Conservation (phyloP, 2,329 filamentous ascomycete genomes). For the Didymella arachidicola region DNA sequence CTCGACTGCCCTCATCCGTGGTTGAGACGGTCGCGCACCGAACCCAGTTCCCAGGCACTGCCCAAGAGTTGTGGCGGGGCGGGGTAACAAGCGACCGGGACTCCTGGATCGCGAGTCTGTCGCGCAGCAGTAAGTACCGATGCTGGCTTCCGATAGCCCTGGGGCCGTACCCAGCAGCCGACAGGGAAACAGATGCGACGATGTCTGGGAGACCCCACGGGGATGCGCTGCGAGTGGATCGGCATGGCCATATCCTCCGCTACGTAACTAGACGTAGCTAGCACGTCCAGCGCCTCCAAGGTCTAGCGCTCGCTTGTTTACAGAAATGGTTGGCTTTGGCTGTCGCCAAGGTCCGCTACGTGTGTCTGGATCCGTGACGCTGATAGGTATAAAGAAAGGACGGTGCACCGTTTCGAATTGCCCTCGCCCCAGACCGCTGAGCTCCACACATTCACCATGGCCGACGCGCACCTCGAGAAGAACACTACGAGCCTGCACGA, state of each 20-base stretch:
- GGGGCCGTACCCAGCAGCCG: constrained; percentile 14
- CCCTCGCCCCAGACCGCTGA: constrained; percentile 1
- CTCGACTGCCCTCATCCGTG: constrained; percentile 4
- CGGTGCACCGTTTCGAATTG: constrained; percentile 16
- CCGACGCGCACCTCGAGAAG: constrained; percentile 25
- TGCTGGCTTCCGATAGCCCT: constrained; percentile 14
- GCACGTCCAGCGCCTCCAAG: background rate
- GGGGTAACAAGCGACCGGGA: constrained; percentile 18
- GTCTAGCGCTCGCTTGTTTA: background rate
- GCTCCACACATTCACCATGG: constrained; percentile 2
- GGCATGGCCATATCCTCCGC: background rate
- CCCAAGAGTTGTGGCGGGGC: constrained; percentile 19
- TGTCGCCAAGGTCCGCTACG: constrained; percentile 12
- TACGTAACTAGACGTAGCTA: constrained; percentile 2
- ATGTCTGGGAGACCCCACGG: constrained; percentile 10
- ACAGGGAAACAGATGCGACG: constrained; percentile 2
- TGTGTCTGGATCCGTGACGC: constrained; percentile 3
- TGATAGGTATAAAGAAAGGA: constrained; percentile 17
- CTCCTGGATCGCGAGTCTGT: constrained; percentile 1
- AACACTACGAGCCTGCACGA: constrained; percentile 35
- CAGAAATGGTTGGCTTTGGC: constrained; percentile 4
- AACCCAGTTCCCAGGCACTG: background rate
- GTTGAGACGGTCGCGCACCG: background rate
- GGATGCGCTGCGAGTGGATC: constrained; percentile 7
- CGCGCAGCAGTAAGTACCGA: constrained; percentile 20